Percentiles rank a stretch among this genome's conserved stretches.
Evolutionary conservation across 139 green algal species (phyloP).

Genomic region (Chlamydomonas sphaeroides): DNA sequence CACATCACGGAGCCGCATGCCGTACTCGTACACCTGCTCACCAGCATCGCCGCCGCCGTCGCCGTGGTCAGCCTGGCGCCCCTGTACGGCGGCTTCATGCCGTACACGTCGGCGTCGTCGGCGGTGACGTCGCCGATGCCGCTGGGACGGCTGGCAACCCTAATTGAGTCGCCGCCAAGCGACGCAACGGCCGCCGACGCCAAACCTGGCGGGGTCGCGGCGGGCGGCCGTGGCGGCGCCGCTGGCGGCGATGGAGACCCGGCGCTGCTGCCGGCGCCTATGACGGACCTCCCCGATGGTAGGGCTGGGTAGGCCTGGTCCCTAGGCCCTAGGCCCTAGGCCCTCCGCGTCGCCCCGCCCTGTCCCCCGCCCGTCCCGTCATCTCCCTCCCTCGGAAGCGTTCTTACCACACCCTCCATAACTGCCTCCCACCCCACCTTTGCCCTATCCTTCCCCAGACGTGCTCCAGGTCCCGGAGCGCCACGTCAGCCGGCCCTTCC

Average conservation of each 20-base stretch:
- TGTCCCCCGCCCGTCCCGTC: too few relatives aligned
- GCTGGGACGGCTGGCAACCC: background rate
- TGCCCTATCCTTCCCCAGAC: background rate
- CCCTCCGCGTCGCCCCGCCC: too few relatives aligned
- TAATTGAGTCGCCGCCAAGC: background rate
- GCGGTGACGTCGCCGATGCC: background rate
- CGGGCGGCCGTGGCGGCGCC: too few relatives aligned
- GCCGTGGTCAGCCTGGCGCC: conserved; percentile 12
- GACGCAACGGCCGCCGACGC: background rate
- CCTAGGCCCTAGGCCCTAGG: background rate
- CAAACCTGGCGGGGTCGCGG: background rate
- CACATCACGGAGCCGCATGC: background rate
- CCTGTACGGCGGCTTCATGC: background rate
- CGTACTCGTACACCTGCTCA: conserved; percentile 8
- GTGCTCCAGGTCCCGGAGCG: background rate
- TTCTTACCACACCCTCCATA: background rate
- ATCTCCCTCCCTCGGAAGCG: background rate
- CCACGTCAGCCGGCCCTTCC: background rate
- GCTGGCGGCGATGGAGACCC: background rate
- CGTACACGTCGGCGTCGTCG: background rate
- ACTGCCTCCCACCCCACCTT: background rate
- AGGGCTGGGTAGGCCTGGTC: too few relatives aligned
- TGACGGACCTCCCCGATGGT: background rate
- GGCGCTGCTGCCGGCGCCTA: background rate
- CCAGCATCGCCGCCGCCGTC: background rate